Base-by-base conservation (phyloP, 75 land plant species). In the Cunninghamia lanceolata region DNA sequence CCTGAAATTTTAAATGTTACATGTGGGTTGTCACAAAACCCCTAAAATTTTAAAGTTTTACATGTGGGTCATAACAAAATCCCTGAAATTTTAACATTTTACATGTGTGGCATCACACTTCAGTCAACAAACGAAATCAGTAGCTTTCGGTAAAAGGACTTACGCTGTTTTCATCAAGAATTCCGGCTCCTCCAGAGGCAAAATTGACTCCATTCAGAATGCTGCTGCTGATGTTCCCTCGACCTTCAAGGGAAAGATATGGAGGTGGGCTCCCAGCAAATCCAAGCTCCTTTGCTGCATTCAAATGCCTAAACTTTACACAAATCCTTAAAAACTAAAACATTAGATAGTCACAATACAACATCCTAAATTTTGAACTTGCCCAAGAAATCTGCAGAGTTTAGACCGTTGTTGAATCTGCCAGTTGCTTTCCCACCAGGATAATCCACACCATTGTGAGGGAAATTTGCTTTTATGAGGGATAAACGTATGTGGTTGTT, bases 111-210 rank as follows among this genome's bases (percentile, higher is more conserved):
- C 42, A 82, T 82, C 42, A 9, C 30, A 9, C n/a, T 28, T 63
- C 1, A 63, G 2, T 63, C 4, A 82, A n/a, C 42, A 8, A 21
- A n/a, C 3, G 10, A 68, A n/a, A 68, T 68, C 43, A 35, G 3
- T 4, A 25, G 35, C 82, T 17, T 30, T 79, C 52, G 34, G 45
- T 43, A 83, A 47, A 73, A 87, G 56, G 17, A 82, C 86, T 87
- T 87, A 92, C 89, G 77, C 45, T 83, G 82, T 42, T 68, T 25
- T 74, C 88, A 39, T 93, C 87, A 19, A 93, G 84, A 75, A 93
- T 89, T 79, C 95, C 95, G 25, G 94, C 88, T 36, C 95, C 95
- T 80, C 92, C 95, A 13, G 95, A 94, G 2, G 95, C 95, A 80
- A 93, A 94, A 84, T 47, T 94, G 71, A 90, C 88, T 35, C 95